phyloP scores from a whole-genome alignment of 345 rosid genomes.

The Anacardium occidentale region DNA sequence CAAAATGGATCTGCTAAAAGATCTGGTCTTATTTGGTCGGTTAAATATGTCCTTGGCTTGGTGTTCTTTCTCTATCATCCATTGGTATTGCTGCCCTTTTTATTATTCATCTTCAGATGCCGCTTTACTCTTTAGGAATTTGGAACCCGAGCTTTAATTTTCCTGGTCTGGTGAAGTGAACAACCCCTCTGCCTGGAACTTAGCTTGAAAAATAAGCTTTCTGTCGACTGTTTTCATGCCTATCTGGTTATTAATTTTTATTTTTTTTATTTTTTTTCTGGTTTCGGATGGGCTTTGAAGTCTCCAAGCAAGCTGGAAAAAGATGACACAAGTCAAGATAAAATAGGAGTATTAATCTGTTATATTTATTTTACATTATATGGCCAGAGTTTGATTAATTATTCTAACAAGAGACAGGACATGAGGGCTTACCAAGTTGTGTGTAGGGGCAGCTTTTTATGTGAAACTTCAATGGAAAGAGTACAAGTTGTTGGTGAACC shows the following conservation, averaged over 20 bases:
- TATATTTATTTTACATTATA: too few relatives aligned
- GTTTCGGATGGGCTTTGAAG: constrained; percentile 19
- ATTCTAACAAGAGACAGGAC: constrained; percentile 27
- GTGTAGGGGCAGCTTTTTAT: constrained; percentile 41
- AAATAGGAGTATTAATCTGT: not conserved
- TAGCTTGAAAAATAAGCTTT: not conserved
- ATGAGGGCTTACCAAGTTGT: constrained; percentile 35
- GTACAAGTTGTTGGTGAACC: constrained; percentile 51
- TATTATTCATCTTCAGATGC: constrained; percentile 37
- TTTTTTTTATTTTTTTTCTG: constrained; percentile 13
- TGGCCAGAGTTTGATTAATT: not conserved
- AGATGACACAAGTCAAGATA: not conserved
- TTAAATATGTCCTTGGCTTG: constrained; percentile 22
- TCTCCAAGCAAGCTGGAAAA: constrained; percentile 31
- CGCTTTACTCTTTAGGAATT: constrained; percentile 8
- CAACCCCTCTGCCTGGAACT: constrained; percentile 7
- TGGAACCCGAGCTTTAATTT: constrained; percentile 19
- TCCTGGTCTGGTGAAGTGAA: not conserved
- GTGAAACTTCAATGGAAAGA: constrained; percentile 45
- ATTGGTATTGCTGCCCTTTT: constrained; percentile 36
- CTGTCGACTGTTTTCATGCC: constrained; percentile 2
- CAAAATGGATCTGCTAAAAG: constrained; percentile 38
- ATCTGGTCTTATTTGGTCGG: constrained; percentile 45
- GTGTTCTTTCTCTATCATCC: constrained; percentile 28
- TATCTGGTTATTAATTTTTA: not conserved